Evolutionary conservation across 2,329 filamentous ascomycete species (phyloP), one percentile per base, ranked within the genome.

Genomic region (Fusarium burgessii): DNA sequence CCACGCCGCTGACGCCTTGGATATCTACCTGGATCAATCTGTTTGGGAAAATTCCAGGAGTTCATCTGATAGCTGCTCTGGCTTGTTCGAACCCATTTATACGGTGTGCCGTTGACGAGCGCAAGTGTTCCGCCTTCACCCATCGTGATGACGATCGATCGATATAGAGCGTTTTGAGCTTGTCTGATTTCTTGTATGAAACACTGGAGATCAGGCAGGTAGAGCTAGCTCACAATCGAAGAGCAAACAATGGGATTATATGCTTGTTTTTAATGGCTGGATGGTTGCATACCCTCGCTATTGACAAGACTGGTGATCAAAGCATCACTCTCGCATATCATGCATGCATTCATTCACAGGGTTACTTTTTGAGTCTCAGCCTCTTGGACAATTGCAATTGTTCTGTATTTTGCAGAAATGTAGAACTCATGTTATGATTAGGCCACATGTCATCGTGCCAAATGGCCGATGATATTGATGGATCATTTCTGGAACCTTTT

Each of bases 51-150:
- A 17, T 50, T 27, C 47, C 47, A 50, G 17, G 32, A 36, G 11
- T n/a, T 50, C 47, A 50, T 50, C 47, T 50, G 47, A 50, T 50
- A 50, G 47, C 12, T 50, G 33, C 33, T 50, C 33, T 50, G 47
- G 25, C 27, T 15, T 36, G 20, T 36, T 38, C 47, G 33, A 20
- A 25, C 18, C 47, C 47, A 50, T 36, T 36, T 36, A 33, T 50
- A 36, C 7, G 47, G 32, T 27, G 47, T 50, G 20, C 47, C 47
- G 20, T 50, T 50, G 47, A 50, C n/a, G 47, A 50, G 32, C 15
- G 47, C 33, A 11, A 50, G 32, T 36, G 32, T 50, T 25, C 47
- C 32, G 18, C 47, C 47, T 50, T 50, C 47, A 36, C 47, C 47
- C 47, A 50, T 50, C 20, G 15, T 50, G 47, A 13, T 50, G 46